Percentiles rank a stretch among this genome's conserved stretches.
These are phyloP conservation scores for Cryomyces antarcticus DNA, from an alignment of 495 filamentous ascomycete genomes.

Conservation along the genomic window DNA sequence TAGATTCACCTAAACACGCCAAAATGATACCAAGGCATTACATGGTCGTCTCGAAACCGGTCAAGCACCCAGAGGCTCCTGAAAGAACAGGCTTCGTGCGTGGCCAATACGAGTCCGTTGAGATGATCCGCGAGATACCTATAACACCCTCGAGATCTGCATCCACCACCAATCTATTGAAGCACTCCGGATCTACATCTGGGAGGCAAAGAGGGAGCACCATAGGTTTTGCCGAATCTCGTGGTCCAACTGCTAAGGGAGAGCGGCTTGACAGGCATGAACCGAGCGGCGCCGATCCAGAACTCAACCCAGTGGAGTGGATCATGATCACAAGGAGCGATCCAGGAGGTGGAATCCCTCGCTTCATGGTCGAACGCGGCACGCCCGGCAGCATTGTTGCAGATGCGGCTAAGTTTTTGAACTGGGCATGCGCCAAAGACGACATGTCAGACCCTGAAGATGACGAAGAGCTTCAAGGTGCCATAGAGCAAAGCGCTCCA, in stretches of 20 bases:
- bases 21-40: constrained; percentile 35
- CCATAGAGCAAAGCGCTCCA: constrained; percentile 2
- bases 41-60: constrained; percentile 74
- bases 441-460: constrained; percentile 19
- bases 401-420: constrained; percentile 69
- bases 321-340: constrained; percentile 93
- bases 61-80: constrained; percentile 51
- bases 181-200: constrained; percentile 3
- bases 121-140: constrained; percentile 72
- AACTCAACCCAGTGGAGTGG: constrained; percentile 66
- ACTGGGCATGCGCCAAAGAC: constrained; percentile 52
- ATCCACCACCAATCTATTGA: constrained; percentile 19
- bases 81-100: constrained; percentile 50
- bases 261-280: constrained; percentile 16
- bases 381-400: constrained; percentile 66
- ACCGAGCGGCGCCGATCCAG: constrained; percentile 23
- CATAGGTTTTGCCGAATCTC: constrained; percentile 25
- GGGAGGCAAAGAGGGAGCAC: constrained; percentile 14
- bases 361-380: constrained; percentile 86
- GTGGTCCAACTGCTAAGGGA: constrained; percentile 5
- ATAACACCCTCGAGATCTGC: constrained; percentile 13
- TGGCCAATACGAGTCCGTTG: constrained; percentile 78
- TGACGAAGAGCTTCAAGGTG: constrained; percentile 8
- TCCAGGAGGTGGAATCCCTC: constrained; percentile 76
- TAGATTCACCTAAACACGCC: constrained; percentile 2